Conservation (phyloP, 2,329 filamentous ascomycete species). For the Colletotrichum eremochloae region DNA sequence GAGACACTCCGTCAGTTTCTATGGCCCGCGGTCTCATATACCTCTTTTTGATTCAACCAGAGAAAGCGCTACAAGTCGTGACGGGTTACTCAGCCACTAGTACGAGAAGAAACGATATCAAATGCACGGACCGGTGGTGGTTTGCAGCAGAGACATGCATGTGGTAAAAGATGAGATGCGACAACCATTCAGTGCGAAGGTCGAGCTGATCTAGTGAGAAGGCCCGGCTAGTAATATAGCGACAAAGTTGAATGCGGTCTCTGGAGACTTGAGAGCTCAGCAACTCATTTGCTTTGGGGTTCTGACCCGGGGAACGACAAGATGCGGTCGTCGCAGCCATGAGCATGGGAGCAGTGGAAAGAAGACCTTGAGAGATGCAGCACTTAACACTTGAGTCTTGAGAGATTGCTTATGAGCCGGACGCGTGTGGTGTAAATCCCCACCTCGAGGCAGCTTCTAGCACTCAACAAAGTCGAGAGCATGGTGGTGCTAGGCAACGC, state of each 20-base stretch:
- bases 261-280: neutral
- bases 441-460: neutral
- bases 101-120: neutral
- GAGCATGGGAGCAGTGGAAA: neutral
- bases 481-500: neutral
- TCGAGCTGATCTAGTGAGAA: neutral
- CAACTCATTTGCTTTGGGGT: neutral
- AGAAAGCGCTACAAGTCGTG: neutral
- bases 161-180: neutral
- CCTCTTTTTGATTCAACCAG: too few species aligned
- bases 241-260: neutral
- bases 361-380: neutral
- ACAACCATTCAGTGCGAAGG: neutral
- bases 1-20: neutral
- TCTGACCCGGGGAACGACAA: too few species aligned
- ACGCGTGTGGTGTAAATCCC: too few species aligned
- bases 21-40: too few species aligned
- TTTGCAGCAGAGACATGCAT: neutral
- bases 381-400: too few species aligned
- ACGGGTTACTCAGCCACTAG: neutral
- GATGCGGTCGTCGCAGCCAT: neutral
- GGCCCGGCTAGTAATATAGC: neutral
- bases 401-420: neutral
- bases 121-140: neutral
- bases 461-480: neutral